These are phyloP conservation scores for Globisporangium parvum DNA, from an alignment of 352 stramenopile species.

Conservation along the genomic window DNA sequence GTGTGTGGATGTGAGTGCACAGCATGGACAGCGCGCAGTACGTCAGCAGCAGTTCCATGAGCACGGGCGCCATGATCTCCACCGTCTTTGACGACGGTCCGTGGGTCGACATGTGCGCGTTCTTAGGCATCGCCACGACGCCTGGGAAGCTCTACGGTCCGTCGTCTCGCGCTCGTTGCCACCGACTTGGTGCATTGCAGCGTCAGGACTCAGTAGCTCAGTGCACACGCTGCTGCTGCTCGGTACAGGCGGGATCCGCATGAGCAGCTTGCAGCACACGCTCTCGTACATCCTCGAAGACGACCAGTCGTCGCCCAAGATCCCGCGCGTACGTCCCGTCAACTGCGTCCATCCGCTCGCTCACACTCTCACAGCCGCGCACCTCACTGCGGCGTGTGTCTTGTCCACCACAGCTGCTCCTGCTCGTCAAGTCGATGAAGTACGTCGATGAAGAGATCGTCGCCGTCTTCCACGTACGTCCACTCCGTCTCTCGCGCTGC, in stretches of 20 bases:
- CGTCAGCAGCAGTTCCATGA: slow-evolving; percentile 34
- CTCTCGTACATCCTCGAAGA: slow-evolving; percentile 52
- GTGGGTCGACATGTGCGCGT: slow-evolving; percentile 80
- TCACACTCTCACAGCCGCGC: not conserved
- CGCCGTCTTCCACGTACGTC: slow-evolving; percentile 60
- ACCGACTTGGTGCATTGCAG: not conserved
- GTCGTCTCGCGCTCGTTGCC: not conserved
- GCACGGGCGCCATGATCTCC: slow-evolving; percentile 35
- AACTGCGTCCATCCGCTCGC: not conserved
- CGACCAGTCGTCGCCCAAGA: slow-evolving; percentile 49
- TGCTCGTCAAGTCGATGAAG: slow-evolving; percentile 75
- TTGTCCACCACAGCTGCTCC: slow-evolving; percentile 36
- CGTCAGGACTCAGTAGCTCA: not conserved
- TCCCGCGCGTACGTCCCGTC: slow-evolving; percentile 34
- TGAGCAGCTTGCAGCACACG: slow-evolving; percentile 55
- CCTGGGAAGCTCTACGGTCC: slow-evolving; percentile 65
- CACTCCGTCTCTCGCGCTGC: not conserved
- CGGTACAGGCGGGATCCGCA: slow-evolving; percentile 50
- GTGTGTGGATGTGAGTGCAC: not conserved
- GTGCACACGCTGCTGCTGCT: not conserved
- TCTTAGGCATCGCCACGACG: slow-evolving; percentile 34
- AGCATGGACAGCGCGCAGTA: slow-evolving; percentile 39
- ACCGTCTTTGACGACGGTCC: slow-evolving; percentile 75
- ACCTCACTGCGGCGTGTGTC: not conserved
- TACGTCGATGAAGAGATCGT: slow-evolving; percentile 83